Base-by-base conservation (phyloP, 345 rosid species). In the Bretschneidera sinensis region DNA sequence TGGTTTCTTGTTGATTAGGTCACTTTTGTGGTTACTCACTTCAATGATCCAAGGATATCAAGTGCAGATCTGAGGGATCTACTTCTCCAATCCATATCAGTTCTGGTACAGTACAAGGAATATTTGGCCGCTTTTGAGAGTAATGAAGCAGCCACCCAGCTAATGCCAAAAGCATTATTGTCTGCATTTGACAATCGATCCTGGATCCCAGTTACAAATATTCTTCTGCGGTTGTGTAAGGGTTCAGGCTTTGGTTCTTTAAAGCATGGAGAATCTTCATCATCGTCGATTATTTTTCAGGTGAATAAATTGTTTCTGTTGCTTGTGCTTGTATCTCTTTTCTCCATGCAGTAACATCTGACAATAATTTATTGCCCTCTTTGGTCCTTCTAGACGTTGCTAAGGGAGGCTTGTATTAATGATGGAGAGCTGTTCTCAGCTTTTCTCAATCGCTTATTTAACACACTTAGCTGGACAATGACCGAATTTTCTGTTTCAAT, bases 381-480 rank as follows among this genome's bases (percentile, higher is more conserved):
- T 67, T 63, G 65, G 54, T 4, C 35, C 54, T 65, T n/a, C 7
- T 34, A 94, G 99, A 82, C 78, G 43, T 79, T 90, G 75, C 69
- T 94, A 59, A 84, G 86, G 60, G 96, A 94, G 74, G 96, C 85
- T 62, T 90, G 95, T 74, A 69, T 78, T 55, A 71, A 56, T 65
- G 80, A 94, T 48, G 82, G 71, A 62, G 88, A 81, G 51, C 64
- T 94, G 65, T 86, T 94, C 71, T 90, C 95, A 43, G 81, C 87
- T 68, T 94, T 90, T 75, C 86, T 94, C 28, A 94, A 94, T 76
- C 96, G 95, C 43, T 74, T 94, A 22, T 94, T 94, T 67, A 94
- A 94, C 80, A 94, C 95, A 2, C 81, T 94, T 55, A 94, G 99
- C 83, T 94, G 97, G 99, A 87, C 91, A 55, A 86, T 94, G 87